Base-by-base conservation (phyloP, 768 basidiomycete genomes). In the Asterophora parasitica region DNA sequence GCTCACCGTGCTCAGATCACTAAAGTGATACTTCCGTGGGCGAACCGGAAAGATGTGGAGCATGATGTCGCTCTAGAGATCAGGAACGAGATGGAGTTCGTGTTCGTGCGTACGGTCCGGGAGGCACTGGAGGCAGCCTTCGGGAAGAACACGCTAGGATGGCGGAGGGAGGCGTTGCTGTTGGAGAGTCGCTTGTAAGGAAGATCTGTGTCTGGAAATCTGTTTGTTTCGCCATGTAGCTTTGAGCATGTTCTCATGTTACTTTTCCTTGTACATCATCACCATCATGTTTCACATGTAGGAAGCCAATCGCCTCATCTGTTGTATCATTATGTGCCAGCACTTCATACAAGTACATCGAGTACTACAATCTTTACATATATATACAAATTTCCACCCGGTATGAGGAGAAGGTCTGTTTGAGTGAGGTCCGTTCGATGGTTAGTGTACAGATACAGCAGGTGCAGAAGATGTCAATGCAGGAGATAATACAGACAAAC, bases 61-160 rank as follows among this genome's bases (percentile, higher is more conserved):
- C 83, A 87, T 56, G 93, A 94, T 51, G 81, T 91, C 0, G 83
- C 89, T 5, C 67, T 73, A 7, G 87, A 88, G 55, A 76, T 93
- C 17, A 72, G 79, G 33, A 73, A 76, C 26, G 81, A 84, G 58
- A 86, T 92, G 74, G 77, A 87, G 57, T 88, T 94, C 54, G 82
- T 81, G 26, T 94, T 88, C 59, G 92, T 91, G 27, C 72, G 79
- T 45, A 88, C 82, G 7, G 77, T 95, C 33, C 73, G 80, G 19
- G 90, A 94, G 62, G 89, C 83, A 1, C 69, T 94, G 28, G 85
- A 89, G 42, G 89, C 83, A 1, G 90, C 88, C 9, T 92, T 93
- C 58, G 89, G 89, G 12, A 75, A 79, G 59, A 79, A 79, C 16
- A 73, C 72, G 26, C 68, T 89, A 32, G 76, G 71, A 15, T 88